A percentile compares a stretch with the other conserved stretches of the same genome.
These are phyloP conservation scores for Colletotrichum paranaense DNA, from an alignment of 2,329 filamentous ascomycete species.

Conservation along the genomic window DNA sequence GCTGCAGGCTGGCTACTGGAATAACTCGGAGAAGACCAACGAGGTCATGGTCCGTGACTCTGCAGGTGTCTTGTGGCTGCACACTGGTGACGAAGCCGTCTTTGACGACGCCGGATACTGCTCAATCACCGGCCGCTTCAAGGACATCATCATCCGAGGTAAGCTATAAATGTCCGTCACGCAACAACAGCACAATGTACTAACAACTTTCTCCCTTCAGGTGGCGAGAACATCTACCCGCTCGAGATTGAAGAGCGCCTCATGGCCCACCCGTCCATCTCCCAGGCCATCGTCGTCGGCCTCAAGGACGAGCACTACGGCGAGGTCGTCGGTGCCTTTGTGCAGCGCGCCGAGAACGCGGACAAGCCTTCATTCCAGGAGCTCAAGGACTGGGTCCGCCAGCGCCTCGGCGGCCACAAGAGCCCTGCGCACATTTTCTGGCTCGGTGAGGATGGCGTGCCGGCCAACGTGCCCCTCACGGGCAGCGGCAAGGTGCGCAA, in stretches of 20 bases:
- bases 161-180: constrained; percentile 32
- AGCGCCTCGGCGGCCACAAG: constrained; percentile 73
- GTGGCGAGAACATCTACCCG: constrained; percentile 80
- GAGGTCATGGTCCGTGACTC: constrained; percentile 66
- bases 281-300: constrained; percentile 76
- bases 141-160: constrained; percentile 83
- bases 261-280: constrained; percentile 70
- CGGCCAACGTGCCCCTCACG: constrained; percentile 70
- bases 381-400: constrained; percentile 71
- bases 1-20: constrained; percentile 74
- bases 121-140: constrained; percentile 79
- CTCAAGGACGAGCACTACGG: constrained; percentile 78
- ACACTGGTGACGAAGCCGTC: constrained; percentile 77
- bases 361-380: constrained; percentile 61
- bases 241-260: constrained; percentile 81
- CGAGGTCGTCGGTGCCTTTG: constrained; percentile 77
- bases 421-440: constrained; percentile 81
- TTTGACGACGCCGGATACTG: constrained; percentile 78
- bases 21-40: constrained; percentile 80
- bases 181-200: constrained; percentile 36
- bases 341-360: constrained; percentile 52
- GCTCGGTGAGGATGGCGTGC: constrained; percentile 72
- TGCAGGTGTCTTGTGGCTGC: constrained; percentile 68
- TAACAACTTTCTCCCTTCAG: constrained; percentile 46
- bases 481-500: constrained; percentile 79